Percentiles rank a stretch among this genome's conserved stretches.
These are phyloP conservation scores for Brasenia schreberi DNA, from an alignment of 164 flowering plant genomes.

Conservation along the genomic window DNA sequence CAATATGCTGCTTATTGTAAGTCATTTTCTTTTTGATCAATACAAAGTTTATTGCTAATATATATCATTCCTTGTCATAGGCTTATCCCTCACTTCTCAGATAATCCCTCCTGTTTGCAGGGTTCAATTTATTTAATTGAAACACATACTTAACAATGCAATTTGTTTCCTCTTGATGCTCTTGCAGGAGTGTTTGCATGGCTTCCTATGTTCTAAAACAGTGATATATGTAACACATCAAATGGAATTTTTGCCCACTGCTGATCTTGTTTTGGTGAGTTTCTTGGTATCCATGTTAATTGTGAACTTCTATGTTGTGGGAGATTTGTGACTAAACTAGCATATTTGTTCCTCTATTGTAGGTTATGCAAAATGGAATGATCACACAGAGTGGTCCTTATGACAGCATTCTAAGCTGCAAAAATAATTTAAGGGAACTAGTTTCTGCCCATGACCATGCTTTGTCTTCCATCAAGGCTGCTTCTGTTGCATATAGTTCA, in stretches of 20 bases:
- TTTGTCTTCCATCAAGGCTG: slow-evolving; percentile 24
- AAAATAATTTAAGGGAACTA: slow-evolving; percentile 64
- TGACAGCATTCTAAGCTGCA: slow-evolving; percentile 41
- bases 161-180: not conserved
- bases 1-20: too few species aligned
- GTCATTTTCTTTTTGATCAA: too few species aligned
- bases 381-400: slow-evolving; percentile 67
- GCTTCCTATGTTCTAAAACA: slow-evolving; percentile 32
- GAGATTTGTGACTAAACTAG: not conserved
- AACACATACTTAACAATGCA: too few species aligned
- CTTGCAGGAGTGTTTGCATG: slow-evolving; percentile 14
- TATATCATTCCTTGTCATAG: too few species aligned
- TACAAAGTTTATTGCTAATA: too few species aligned
- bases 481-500: not conserved
- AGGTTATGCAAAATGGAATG: slow-evolving; percentile 62
- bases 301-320: not conserved
- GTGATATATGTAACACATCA: slow-evolving; percentile 58
- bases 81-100: too few species aligned
- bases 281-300: not conserved
- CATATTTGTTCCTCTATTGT: not conserved
- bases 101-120: too few species aligned
- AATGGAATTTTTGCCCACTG: slow-evolving; percentile 45
- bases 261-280: slow-evolving; percentile 44
- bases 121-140: too few species aligned
- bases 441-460: slow-evolving; percentile 65